These are phyloP conservation scores for Aspergillus sp. DNA, from an alignment of 2,329 filamentous ascomycete genomes.

Conservation along the genomic window DNA sequence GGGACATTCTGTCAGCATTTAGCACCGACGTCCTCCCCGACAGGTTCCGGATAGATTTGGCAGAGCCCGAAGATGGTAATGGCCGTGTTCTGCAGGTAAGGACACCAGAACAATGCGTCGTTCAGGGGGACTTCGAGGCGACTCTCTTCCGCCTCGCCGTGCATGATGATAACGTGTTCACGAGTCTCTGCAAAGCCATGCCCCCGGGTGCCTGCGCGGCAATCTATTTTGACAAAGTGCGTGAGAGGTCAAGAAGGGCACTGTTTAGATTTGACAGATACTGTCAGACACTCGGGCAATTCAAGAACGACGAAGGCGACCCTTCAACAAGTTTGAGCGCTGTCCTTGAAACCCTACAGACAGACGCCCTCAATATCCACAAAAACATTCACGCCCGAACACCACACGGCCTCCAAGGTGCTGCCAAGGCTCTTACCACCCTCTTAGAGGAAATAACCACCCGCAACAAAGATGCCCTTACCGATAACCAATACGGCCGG, in stretches of 20 bases:
- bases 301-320: slow-evolving; percentile 17
- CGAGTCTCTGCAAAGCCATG: slow-evolving; percentile 44
- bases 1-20: slow-evolving; percentile 50
- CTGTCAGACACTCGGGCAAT: slow-evolving; percentile 26
- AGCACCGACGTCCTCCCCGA: slow-evolving; percentile 39
- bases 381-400: slow-evolving; percentile 33
- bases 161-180: slow-evolving; percentile 44
- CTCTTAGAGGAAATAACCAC: slow-evolving; percentile 38
- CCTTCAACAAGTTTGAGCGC: slow-evolving; percentile 26
- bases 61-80: slow-evolving; percentile 20
- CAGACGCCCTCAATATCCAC: slow-evolving; percentile 31
- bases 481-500: slow-evolving; percentile 36
- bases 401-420: slow-evolving; percentile 38
- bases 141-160: slow-evolving; percentile 48
- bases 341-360: slow-evolving; percentile 33
- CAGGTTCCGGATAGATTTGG: slow-evolving; percentile 43
- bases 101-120: slow-evolving; percentile 44
- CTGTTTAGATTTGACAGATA: slow-evolving; percentile 43
- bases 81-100: background rate
- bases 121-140: slow-evolving; percentile 45
- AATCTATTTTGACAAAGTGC: slow-evolving; percentile 47
- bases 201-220: slow-evolving; percentile 41
- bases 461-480: slow-evolving; percentile 42
- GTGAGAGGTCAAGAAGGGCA: slow-evolving; percentile 34
- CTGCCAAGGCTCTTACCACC: slow-evolving; percentile 38